Percentiles rank a stretch among this genome's conserved stretches.
Evolutionary conservation across 768 basidiomycete species (phyloP).

Genomic region (Suillus brevipes): DNA sequence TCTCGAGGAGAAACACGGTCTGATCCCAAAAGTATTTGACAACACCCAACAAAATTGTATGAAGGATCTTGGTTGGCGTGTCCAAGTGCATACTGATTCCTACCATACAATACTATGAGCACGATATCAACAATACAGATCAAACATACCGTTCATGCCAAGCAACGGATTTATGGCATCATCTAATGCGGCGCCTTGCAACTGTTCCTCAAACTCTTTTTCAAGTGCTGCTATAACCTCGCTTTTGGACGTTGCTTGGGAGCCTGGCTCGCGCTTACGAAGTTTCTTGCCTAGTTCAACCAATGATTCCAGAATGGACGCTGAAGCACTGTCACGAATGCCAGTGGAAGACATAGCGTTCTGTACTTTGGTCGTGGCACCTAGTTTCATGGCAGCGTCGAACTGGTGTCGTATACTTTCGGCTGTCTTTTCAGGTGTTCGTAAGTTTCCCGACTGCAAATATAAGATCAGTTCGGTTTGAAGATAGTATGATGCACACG

Average conservation of each 20-base stretch:
- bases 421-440: slow-evolving; percentile 11
- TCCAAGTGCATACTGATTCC: slow-evolving; percentile 32
- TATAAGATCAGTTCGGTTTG: not conserved
- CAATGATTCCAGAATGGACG: slow-evolving; percentile 3
- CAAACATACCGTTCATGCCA: slow-evolving; percentile 6
- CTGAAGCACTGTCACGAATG: not conserved
- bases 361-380: not conserved
- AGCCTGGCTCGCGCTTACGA: not conserved
- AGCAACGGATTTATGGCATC: slow-evolving; percentile 9
- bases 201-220: slow-evolving; percentile 4
- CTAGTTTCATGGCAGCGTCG: not conserved
- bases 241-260: not conserved
- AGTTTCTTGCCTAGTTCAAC: slow-evolving; percentile 10
- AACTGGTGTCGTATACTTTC: slow-evolving; percentile 18
- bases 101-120: slow-evolving; percentile 6
- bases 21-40: slow-evolving; percentile 34
- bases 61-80: slow-evolving; percentile 32
- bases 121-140: slow-evolving; percentile 10
- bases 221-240: not conserved
- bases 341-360: slow-evolving; percentile 1
- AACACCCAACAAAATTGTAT: slow-evolving; percentile 31
- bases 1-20: slow-evolving; percentile 19
- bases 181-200: not conserved
- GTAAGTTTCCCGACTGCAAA: slow-evolving; percentile 3
- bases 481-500: not conserved